Evolutionary conservation across 345 rosid genomes (phyloP).

Genomic region (Aethionema arabicum): DNA sequence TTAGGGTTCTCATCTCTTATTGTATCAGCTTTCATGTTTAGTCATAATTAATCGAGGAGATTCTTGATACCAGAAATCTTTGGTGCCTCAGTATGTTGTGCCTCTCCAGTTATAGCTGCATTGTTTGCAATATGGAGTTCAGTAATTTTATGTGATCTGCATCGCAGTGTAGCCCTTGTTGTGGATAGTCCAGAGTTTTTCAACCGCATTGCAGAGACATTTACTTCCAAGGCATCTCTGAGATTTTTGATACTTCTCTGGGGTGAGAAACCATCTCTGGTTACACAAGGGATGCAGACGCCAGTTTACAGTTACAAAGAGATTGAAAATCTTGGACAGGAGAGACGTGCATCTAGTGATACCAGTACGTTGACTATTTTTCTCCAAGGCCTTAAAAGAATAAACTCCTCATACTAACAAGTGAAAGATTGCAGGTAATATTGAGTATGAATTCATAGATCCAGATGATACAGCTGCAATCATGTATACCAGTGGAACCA

Average conservation of each 20-base stretch:
- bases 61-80: neutral
- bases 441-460: slow-evolving; percentile 47
- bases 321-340: slow-evolving; percentile 60
- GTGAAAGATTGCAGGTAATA: slow-evolving; percentile 48
- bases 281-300: slow-evolving; percentile 36
- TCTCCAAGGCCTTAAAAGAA: neutral
- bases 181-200: slow-evolving; percentile 87
- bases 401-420: slow-evolving; percentile 13
- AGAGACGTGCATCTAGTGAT: slow-evolving; percentile 50
- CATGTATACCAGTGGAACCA: slow-evolving; percentile 96
- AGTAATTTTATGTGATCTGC: slow-evolving; percentile 35
- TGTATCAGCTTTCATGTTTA: neutral
- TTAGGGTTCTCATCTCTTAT: slow-evolving; percentile 10
- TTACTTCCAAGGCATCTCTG: slow-evolving; percentile 54
- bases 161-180: slow-evolving; percentile 82
- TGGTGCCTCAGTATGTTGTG: neutral
- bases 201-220: slow-evolving; percentile 63
- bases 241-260: slow-evolving; percentile 80
- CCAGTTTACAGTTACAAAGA: slow-evolving; percentile 69
- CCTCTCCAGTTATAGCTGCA: slow-evolving; percentile 5
- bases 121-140: slow-evolving; percentile 20
- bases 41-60: neutral
- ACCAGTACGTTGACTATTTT: slow-evolving; percentile 51
- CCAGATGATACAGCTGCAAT: slow-evolving; percentile 82
- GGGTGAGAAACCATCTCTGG: slow-evolving; percentile 72